Percentiles rank a stretch among this genome's conserved stretches.
Evolutionary conservation across 306 rosid species (phyloP).

Genomic region (Casuarina glauca): DNA sequence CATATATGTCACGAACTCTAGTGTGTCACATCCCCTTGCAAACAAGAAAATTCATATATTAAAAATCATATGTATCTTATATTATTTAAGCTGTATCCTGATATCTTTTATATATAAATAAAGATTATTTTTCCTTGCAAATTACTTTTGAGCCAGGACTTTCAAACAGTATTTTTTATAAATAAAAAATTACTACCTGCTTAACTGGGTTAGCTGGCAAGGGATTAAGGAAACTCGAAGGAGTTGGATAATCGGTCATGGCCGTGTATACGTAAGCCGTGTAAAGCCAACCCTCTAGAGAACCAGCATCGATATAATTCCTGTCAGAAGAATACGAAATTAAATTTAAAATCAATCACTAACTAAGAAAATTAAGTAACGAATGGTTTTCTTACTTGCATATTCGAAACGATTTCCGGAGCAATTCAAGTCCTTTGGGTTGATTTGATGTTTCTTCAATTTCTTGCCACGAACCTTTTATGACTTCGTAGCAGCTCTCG

Average conservation of each 20-base stretch:
- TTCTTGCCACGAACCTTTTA: constrained; percentile 64
- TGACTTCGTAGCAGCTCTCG: constrained; percentile 71
- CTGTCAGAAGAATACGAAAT: constrained; percentile 16
- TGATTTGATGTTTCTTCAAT: constrained; percentile 35
- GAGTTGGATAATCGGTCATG: constrained; percentile 95
- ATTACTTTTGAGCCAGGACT: too few species aligned
- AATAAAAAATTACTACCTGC: constrained; percentile 41
- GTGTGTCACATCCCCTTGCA: too few species aligned
- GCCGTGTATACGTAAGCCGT: constrained; percentile 52
- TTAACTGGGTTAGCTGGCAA: constrained; percentile 83
- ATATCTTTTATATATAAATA: too few species aligned
- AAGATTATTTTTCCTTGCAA: too few species aligned
- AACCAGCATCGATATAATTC: constrained; percentile 7
- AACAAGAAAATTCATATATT: too few species aligned
- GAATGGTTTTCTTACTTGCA: constrained; percentile 52
- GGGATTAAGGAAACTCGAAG: constrained; percentile 65
- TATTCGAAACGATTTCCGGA: constrained; percentile 57
- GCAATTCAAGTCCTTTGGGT: constrained; percentile 40
- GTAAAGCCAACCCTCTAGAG: constrained; percentile 47
- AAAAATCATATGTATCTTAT: too few species aligned
- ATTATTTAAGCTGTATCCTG: too few species aligned
- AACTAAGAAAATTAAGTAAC: neutral
- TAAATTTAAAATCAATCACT: neutral
- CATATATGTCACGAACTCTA: too few species aligned
- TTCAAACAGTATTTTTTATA: neutral